These are phyloP conservation scores for Lumnitzera littorea DNA, from an alignment of 345 rosid species.

Conservation along the genomic window DNA sequence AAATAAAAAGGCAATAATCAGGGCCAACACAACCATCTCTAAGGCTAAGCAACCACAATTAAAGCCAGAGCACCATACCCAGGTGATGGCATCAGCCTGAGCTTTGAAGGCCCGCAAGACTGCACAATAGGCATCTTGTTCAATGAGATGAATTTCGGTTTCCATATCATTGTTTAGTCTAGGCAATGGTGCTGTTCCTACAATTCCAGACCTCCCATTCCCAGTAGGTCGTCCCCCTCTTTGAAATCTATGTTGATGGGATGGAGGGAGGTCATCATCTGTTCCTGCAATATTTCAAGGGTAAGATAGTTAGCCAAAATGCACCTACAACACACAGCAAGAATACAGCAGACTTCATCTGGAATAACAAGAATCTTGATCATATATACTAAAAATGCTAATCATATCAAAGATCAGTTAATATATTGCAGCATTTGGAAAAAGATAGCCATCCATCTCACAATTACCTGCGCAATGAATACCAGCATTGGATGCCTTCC, in stretches of 20 bases:
- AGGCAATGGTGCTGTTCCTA: constrained; percentile 50
- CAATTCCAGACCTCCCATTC: constrained; percentile 74
- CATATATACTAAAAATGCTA: too few relatives aligned
- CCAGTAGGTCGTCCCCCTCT: constrained; percentile 61
- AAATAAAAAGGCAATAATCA: constrained; percentile 6
- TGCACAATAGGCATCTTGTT: constrained; percentile 87
- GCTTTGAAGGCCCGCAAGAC: constrained; percentile 96
- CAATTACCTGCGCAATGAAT: too few relatives aligned
- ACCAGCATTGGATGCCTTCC: too few relatives aligned
- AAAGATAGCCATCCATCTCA: too few relatives aligned
- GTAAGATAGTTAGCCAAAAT: neutral
- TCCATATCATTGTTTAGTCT: constrained; percentile 81
- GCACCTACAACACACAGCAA: too few relatives aligned
- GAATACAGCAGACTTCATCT: too few relatives aligned
- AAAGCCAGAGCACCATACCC: constrained; percentile 44
- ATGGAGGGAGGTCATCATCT: constrained; percentile 95
- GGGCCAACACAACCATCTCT: neutral
- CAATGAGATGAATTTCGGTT: constrained; percentile 81
- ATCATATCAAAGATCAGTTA: too few relatives aligned
- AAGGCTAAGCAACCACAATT: neutral
- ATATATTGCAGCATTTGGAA: too few relatives aligned
- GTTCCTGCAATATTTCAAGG: constrained; percentile 56
- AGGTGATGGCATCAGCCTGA: constrained; percentile 93
- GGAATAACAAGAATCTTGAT: too few relatives aligned
- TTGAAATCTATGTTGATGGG: constrained; percentile 85